Evolutionary conservation across 371 early-diverging fungal species (phyloP).

Genomic region (Thermomucor indicae-seudaticae): DNA sequence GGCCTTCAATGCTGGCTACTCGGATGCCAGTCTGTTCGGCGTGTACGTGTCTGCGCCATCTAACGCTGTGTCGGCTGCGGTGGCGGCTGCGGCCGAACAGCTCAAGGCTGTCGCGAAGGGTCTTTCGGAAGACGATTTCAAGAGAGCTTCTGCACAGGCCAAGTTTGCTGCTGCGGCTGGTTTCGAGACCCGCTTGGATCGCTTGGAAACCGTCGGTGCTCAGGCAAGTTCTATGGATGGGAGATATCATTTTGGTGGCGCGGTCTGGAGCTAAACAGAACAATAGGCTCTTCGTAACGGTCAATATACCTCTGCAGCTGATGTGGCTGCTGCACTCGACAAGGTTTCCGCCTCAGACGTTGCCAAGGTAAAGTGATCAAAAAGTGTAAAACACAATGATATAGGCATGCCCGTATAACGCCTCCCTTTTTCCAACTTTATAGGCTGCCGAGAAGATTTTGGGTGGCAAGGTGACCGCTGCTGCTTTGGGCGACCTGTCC

Average conservation of each 20-base stretch:
- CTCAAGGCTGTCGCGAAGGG: slow-evolving; percentile 56
- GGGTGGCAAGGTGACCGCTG: slow-evolving; percentile 75
- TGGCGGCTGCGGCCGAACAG: slow-evolving; percentile 70
- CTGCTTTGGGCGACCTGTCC: slow-evolving; percentile 73
- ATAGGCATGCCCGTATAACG: not conserved
- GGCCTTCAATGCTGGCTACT: slow-evolving; percentile 86
- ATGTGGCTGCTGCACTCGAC: slow-evolving; percentile 53
- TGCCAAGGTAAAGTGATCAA: slow-evolving; percentile 40
- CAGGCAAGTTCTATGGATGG: slow-evolving; percentile 22
- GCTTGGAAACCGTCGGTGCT: slow-evolving; percentile 41
- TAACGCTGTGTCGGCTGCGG: slow-evolving; percentile 53
- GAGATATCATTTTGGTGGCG: not conserved
- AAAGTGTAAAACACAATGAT: not conserved
- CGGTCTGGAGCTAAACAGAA: not conserved
- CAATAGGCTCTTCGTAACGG: slow-evolving; percentile 45
- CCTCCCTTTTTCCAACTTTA: not conserved
- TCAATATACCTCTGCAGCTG: slow-evolving; percentile 43
- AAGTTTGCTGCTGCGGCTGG: slow-evolving; percentile 71
- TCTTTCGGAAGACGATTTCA: slow-evolving; percentile 62
- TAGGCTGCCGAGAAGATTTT: slow-evolving; percentile 65
- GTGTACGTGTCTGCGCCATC: slow-evolving; percentile 68
- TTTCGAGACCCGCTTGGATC: slow-evolving; percentile 59
- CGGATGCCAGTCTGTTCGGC: slow-evolving; percentile 93
- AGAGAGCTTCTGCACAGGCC: slow-evolving; percentile 84
- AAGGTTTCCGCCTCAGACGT: slow-evolving; percentile 62